These are phyloP conservation scores for Arthrobotrys sinensis DNA, from an alignment of 2,329 filamentous ascomycete species.

Conservation along the genomic window DNA sequence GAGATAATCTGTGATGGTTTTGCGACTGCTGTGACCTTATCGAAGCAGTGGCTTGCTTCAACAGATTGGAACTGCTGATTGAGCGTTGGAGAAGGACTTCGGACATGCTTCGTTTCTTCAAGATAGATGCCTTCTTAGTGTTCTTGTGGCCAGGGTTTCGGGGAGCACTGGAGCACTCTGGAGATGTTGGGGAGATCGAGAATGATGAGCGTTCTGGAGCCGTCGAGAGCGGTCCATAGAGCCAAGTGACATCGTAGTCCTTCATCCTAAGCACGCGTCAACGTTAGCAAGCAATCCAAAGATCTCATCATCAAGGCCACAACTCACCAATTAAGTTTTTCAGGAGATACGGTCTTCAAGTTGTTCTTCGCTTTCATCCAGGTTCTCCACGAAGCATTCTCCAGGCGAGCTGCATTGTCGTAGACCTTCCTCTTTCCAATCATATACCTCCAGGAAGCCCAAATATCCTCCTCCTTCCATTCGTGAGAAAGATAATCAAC, in stretches of 20 bases:
- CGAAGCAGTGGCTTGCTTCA: conserved; percentile 89
- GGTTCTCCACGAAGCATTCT: conserved; percentile 97
- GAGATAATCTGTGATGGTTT: conserved; percentile 69
- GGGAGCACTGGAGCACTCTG: conserved; percentile 64
- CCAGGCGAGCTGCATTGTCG: conserved; percentile 83
- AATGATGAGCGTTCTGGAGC: conserved; percentile 70
- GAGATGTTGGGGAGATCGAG: conserved; percentile 67
- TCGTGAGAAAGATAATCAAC: conserved; percentile 96
- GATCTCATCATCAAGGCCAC: conserved; percentile 2
- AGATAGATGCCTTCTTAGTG: conserved; percentile 83
- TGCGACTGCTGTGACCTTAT: conserved; percentile 84
- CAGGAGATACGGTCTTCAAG: conserved; percentile 88
- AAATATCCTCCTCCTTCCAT: conserved; percentile 96
- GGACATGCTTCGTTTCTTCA: conserved; percentile 97
- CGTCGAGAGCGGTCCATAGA: conserved; percentile 92
- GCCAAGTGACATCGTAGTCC: conserved; percentile 96
- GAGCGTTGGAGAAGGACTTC: conserved; percentile 94
- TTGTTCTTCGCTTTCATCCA: conserved; percentile 95
- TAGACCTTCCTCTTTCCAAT: conserved; percentile 84
- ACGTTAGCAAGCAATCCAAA: conserved; percentile 27
- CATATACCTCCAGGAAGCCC: conserved; percentile 96
- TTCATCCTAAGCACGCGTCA: conserved; percentile 80
- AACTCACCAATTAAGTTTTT: conserved; percentile 90
- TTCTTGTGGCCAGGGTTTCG: conserved; percentile 68
- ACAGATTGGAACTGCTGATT: conserved; percentile 85